Base-by-base conservation (phyloP, 768 basidiomycete genomes). In the Tulasnella sp. region DNA sequence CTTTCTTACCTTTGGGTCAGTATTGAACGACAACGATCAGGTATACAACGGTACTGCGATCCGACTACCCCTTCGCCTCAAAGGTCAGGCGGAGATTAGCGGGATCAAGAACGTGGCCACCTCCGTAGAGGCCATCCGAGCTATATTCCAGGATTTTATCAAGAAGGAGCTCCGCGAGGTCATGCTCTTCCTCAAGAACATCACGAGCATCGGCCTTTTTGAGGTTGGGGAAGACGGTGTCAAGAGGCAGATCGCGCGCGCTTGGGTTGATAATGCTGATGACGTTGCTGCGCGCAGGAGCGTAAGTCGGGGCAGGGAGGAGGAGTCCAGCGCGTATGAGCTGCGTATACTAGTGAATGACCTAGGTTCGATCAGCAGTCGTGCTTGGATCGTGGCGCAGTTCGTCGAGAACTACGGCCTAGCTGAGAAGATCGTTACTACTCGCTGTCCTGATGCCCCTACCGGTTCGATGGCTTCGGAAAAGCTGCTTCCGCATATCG, bases 1-100 rank as follows among this genome's bases (percentile, higher is more conserved):
- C 24, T 48, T 48, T 25, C 19, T 5, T n/a, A 9, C 45, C 45
- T 52, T 52, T 30, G 9, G 9, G 9, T 4, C 50, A 30, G 24
- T 52, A 9, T 52, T 52, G 9, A 12, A 12, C 50, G 21, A 17
- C 8, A 12, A 12, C 27, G 31, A 25, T 12, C 7, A 27, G 31
- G 50, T 9, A 27, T 52, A 27, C 2, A 43, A 30, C 21, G 76
- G 77, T 0, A 73, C 79, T 1, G 64, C 76, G 48, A 72, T 80
- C 38, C 72, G 79, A 1, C 73, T 79, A n/a, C 78, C 79, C 0
- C 65, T 80, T 12, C 72, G 79, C 8, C 66, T 64, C 9, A 48
- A 60, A 5, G 49, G 65, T 1, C 62, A 65, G 9, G 74, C 74
- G 60, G 65, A 62, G 8, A 70, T 76, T 57, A 75, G 73, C 45